Evolutionary conservation across 2,329 filamentous ascomycete genomes (phyloP), one percentile per base, ranked within the genome.

Genomic region (Colletotrichum sp.): DNA sequence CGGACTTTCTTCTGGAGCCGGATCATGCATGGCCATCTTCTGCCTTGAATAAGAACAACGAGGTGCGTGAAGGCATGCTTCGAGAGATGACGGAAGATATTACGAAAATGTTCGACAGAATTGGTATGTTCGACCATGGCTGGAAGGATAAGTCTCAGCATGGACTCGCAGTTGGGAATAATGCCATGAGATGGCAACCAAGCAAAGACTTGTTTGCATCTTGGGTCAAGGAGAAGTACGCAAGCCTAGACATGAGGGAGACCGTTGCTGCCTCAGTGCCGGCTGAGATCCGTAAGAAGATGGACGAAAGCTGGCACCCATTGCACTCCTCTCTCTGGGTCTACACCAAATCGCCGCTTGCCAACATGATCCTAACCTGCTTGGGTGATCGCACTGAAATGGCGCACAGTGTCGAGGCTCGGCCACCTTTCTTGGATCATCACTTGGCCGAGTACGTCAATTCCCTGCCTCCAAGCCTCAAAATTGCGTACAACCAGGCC

Each of bases 1-100:
- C 85, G 1, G 89, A 91, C 69, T 87, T 86, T 67, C 83, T 92
- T 2, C 83, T 86, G 10, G 90, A 91, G 78, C 80, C 85, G 2
- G 90, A 92, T 77, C 66, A 72, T 8, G 78, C 85, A 18, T 83
- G 81, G 80, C 80, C 81, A 2, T 77, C 81, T 3, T 81, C 80
- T 16, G 13, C 26, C 5, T 18, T 76, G 5, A 28, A 49, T 1
- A 34, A 69, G 6, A 21, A 74, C 8, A 18, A 69, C 6, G 13
- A 24, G 21, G 21, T 59, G 13, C 71, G 74, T 7, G 59, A 60
- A 24, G 49, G 13, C 13, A 76, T 76, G 74, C 24, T 39, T 4
- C 64, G 39, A 21, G 74, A 76, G 26, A 73, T 76, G 44, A n/a
- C 44, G 1, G 57, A 69, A 13, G 74, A 76, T 12, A 63, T 76